Evolutionary conservation across 129 eudicot genomes (phyloP), one percentile per base, ranked within the genome.

Genomic region (Solidago caesia): DNA sequence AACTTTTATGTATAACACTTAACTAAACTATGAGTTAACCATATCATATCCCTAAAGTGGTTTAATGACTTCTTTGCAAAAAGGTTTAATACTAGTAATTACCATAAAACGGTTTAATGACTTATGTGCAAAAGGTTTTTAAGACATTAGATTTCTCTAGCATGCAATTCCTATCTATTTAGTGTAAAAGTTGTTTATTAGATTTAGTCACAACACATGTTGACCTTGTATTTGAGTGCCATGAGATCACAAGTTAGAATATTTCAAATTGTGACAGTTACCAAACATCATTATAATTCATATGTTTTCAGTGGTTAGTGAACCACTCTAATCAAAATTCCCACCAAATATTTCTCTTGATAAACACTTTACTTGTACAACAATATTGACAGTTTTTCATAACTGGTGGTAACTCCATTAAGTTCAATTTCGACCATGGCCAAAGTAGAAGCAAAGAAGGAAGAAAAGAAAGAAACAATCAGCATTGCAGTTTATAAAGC

Each of bases 401-500:
- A 70, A 51, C 73, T 15, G 62, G 0, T 73, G 8, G 13, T 16
- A 68, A 60, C 71, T 51, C 57, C 44, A 71, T 51, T 65, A 1
- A 16, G 49, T 53, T 65, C 73, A 5, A 43, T 48, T 64, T 49
- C 15, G 44, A 39, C 46, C 41, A 68, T 82, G 80, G 79, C 79
- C 15, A 68, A 67, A 75, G 77, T 14, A 44, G 72, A 61, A 82
- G 85, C 13, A 85, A 89, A 81, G 91, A 88, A 82, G 82, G 84
- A 68, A 82, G 85, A 9, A 85, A 89, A 81, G 91, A 88, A 82
- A 82, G 84, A 68, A 81, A 72, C 87, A 73, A 87, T 87, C 43
- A 79, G 71, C 51, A 83, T 84, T 69, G 96, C 85, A 44, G 84
- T 84, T 44, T 94, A 86, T 82, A 93, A 88, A 83, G 90, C 87